Base-by-base conservation (phyloP, 768 basidiomycete genomes). In the Rossbeevera mucosa region DNA sequence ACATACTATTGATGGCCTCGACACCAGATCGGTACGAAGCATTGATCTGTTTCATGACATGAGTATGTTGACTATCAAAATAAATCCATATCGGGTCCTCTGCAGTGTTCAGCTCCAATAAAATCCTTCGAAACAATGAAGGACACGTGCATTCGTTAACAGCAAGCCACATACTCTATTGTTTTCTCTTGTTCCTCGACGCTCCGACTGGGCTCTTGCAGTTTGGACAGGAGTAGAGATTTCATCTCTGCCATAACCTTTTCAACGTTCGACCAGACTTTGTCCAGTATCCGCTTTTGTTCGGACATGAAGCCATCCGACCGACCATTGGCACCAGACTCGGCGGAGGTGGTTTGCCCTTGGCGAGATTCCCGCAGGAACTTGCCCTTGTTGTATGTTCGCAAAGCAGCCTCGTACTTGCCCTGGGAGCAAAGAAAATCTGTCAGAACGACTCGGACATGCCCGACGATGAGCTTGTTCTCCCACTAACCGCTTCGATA, bases 351-450 rank as follows among this genome's bases (percentile, higher is more conserved):
- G 2, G 93, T 75, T 63, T 93, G 92, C 0, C 86, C 87, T 0
- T 94, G 91, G n/a, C 91, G 82, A 8, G 89, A 86, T 63, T 94
- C 89, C 41, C 95, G 78, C 25, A 97, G 75, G 69, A 88, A 85
- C 57, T 93, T 91, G 20, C 95, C 96, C 68, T 96, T 97, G 73
- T 95, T 95, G 75, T 98, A 99, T 59, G 96, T 94, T 18, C 93
- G 82, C 63, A 99, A 75, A 0, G 94, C 95, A 29, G 86, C 82
- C 52, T 98, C 96, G 66, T 94, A 98, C 49, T 89, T 88, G 13
- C 93, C 92, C 93, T 96, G 60, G 0, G 24, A n/a, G 21, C n/a
- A n/a, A 33, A 33, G 5, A 20, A 48, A 26, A 41, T 25, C 24
- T 9, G 50, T 47, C 48, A 54, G n/a, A n/a, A 29, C 52, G 5